Evolutionary conservation across 345 rosid species (phyloP), one percentile per base, ranked within the genome.

Genomic region (Lumnitzera littorea): DNA sequence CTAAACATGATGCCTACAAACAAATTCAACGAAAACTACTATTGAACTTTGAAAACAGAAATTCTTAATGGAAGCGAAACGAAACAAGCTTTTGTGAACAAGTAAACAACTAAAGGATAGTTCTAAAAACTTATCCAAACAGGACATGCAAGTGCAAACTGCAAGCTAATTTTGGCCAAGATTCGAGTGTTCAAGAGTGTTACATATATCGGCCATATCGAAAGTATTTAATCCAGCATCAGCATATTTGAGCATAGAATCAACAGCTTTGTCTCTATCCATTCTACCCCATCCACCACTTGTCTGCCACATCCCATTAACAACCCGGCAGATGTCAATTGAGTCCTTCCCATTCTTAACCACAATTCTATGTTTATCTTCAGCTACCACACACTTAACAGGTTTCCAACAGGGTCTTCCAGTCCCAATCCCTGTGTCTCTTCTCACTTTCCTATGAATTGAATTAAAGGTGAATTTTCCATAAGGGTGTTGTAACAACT

Each of bases 241-340:
- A 62, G 83, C 84, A 77, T 79, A 77, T 70, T 16, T 65, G 61
- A 83, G 72, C 86, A 81, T 86, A 51, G 82, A 81, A 72, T 79
- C 74, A 24, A 79, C 78, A 17, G 82, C 82, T 53, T 63, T 66
- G 16, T 68, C 68, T 43, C 56, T 57, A 53, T 83, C 77, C 69
- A 80, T 79, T 64, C 56, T 72, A 52, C 88, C 84, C 83, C 88
- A 80, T 1, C 84, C 86, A 60, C 88, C 81, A 62, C 84, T 78
- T 24, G 80, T 71, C 76, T 82, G 86, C 86, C 88, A 82, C 84
- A 78, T 82, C 59, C 88, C 88, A 65, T 82, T 85, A 51, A 85
- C 83, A 64, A 85, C 76, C 72, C 78, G 67, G 56, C 83, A 75
- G 24, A 80, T 64, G 56, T 79, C 86, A 46, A 82, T 62, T 6